A percentile compares a stretch with the other conserved stretches of the same genome.
These are phyloP conservation scores for Serendipita indica DNA, from an alignment of 768 basidiomycete species.

Conservation along the genomic window DNA sequence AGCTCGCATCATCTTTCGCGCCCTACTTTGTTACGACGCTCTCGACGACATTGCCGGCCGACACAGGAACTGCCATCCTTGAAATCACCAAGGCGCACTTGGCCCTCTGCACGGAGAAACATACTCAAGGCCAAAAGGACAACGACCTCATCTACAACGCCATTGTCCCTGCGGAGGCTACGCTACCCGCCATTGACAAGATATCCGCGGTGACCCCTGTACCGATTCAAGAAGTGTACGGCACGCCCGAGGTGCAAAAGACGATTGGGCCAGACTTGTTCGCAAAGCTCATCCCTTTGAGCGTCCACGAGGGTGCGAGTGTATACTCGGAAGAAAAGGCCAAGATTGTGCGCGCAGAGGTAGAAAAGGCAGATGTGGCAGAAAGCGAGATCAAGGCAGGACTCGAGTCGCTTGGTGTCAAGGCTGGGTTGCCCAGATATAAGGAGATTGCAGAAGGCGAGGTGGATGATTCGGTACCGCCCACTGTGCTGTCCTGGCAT, in stretches of 20 bases:
- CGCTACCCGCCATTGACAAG: constrained; percentile 72
- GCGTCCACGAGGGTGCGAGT: constrained; percentile 89
- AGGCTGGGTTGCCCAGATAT: constrained; percentile 51
- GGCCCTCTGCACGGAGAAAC: constrained; percentile 59
- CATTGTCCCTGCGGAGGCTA: constrained; percentile 61
- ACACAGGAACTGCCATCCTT: constrained; percentile 61
- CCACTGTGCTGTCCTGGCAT: constrained; percentile 57
- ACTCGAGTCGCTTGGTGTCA: constrained; percentile 69
- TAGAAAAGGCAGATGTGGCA: constrained; percentile 70
- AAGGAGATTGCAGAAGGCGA: constrained; percentile 55
- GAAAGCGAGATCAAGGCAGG: constrained; percentile 68
- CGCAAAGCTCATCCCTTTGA: constrained; percentile 69
- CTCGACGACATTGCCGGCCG: constrained; percentile 73
- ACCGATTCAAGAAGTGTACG: constrained; percentile 89
- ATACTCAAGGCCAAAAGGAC: constrained; percentile 63
- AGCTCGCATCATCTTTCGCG: constrained; percentile 51
- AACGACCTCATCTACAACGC: constrained; percentile 98
- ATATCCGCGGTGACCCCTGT: constrained; percentile 67
- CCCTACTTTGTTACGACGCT: constrained; percentile 54
- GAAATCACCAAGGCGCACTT: constrained; percentile 78
- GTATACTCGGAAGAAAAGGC: constrained; percentile 99
- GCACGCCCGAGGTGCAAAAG: constrained; percentile 80
- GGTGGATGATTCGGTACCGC: constrained; percentile 36
- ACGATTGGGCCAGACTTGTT: constrained; percentile 91
- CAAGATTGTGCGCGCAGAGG: constrained; percentile 77